Percentiles rank a stretch among this genome's conserved stretches.
phyloP scores from a whole-genome alignment of 1,284 basidiomycete species.

The Lentinus polychrous region DNA sequence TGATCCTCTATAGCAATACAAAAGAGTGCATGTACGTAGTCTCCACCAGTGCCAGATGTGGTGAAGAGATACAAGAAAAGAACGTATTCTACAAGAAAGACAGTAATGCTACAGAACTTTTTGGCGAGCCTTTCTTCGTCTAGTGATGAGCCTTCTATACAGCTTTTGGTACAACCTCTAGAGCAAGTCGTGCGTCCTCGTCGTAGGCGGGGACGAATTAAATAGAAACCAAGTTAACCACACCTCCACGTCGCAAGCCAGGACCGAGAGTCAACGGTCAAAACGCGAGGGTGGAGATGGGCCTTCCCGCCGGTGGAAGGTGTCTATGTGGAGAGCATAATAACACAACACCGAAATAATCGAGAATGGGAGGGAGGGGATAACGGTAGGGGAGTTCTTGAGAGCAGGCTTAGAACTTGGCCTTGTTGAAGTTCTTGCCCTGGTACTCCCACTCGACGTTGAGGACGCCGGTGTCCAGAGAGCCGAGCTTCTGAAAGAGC shows the following conservation, averaged over 20 bases:
- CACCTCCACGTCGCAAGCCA: background rate
- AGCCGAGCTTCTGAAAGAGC: slow-evolving; percentile 22
- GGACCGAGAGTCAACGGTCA: background rate
- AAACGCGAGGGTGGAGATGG: background rate
- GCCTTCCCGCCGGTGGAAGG: slow-evolving; percentile 2
- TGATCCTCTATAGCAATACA: too few relatives aligned
- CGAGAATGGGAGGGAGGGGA: background rate
- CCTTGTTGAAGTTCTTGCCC: slow-evolving; percentile 2
- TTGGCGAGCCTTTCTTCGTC: background rate
- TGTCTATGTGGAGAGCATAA: background rate
- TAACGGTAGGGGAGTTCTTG: background rate
- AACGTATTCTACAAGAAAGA: background rate
- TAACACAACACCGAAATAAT: background rate
- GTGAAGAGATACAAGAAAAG: too few relatives aligned
- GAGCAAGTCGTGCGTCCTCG: background rate
- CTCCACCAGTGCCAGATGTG: too few relatives aligned
- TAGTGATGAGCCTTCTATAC: background rate
- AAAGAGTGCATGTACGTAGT: too few relatives aligned
- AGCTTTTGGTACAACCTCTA: background rate
- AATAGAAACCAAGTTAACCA: background rate
- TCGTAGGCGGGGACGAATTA: background rate
- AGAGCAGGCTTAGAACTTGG: background rate
- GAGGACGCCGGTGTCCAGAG: slow-evolving; percentile 23
- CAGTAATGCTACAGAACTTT: slow-evolving; percentile 2
- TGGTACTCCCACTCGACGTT: slow-evolving; percentile 18